phyloP scores from a whole-genome alignment of 352 stramenopile genomes.

The Globisporangium splendens region DNA sequence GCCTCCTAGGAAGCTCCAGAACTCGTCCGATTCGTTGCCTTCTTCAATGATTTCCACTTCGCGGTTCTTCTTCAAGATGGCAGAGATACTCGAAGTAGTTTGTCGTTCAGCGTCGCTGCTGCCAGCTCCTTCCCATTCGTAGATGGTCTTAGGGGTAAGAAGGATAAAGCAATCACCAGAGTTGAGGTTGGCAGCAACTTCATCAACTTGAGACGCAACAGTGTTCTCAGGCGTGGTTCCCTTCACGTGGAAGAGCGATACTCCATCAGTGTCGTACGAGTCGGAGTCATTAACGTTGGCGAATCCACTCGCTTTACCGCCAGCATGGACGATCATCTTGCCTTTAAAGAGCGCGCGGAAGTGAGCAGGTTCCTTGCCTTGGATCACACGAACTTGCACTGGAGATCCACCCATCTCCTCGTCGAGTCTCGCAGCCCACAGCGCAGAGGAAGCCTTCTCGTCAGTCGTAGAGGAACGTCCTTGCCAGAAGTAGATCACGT shows the following conservation, averaged over 20 bases:
- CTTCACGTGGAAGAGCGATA: constrained; percentile 90
- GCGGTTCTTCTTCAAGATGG: constrained; percentile 55
- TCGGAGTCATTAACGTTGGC: constrained; percentile 74
- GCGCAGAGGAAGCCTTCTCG: constrained; percentile 77
- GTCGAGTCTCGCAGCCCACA: constrained; percentile 73
- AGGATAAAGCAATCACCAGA: constrained; percentile 87
- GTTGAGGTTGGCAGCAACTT: constrained; percentile 80
- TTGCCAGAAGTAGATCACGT: constrained; percentile 93
- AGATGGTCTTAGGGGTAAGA: constrained; percentile 67
- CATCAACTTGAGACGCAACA: constrained; percentile 76
- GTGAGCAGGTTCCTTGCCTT: constrained; percentile 86
- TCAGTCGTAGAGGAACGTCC: constrained; percentile 83
- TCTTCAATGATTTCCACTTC: constrained; percentile 46
- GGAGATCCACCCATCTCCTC: constrained; percentile 80
- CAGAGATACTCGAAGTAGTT: constrained; percentile 55
- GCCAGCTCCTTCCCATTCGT: constrained; percentile 71
- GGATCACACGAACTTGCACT: constrained; percentile 82
- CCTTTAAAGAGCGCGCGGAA: constrained; percentile 91
- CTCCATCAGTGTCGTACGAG: constrained; percentile 85
- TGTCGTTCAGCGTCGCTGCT: constrained; percentile 64
- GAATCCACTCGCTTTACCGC: constrained; percentile 89
- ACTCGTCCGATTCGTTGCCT: constrained; percentile 67
- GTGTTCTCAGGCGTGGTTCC: constrained; percentile 86
- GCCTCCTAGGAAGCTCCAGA: constrained; percentile 83
- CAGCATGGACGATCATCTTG: constrained; percentile 86